phyloP scores from a whole-genome alignment of 2,329 filamentous ascomycete genomes.

The Thermothelomyces thermophilus region DNA sequence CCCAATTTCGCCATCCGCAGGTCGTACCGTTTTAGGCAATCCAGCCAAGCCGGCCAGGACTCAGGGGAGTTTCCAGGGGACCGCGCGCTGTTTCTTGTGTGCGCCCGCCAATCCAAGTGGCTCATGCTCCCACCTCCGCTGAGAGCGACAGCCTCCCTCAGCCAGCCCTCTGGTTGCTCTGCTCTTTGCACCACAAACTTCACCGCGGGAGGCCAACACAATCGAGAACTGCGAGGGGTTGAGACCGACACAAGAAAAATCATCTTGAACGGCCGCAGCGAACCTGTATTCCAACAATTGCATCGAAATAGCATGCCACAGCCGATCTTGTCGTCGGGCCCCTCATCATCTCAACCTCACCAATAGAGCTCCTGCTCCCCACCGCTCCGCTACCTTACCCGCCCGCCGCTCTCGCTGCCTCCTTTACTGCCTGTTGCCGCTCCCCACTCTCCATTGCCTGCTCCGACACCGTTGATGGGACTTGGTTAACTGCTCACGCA shows the following conservation, averaged over 20 bases:
- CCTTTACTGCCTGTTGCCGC: conserved; percentile 10
- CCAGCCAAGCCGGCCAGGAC: conserved; percentile 12
- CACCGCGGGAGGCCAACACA: conserved; percentile 8
- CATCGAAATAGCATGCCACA: conserved; percentile 22
- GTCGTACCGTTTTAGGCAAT: conserved; percentile 21
- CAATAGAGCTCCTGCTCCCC: conserved; percentile 18
- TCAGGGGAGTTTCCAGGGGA: conserved; percentile 4
- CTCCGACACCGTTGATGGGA: neutral
- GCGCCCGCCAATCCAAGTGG: conserved; percentile 8
- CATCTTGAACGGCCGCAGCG: conserved; percentile 3
- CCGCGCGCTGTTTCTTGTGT: conserved; percentile 6
- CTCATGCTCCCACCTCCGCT: conserved; percentile 10
- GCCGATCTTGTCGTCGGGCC: conserved; percentile 18
- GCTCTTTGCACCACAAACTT: conserved; percentile 7
- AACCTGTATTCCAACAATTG: conserved; percentile 16
- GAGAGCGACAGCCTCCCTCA: neutral
- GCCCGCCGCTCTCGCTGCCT: conserved; percentile 21
- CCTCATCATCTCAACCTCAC: conserved; percentile 20
- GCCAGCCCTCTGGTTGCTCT: neutral
- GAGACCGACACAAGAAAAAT: conserved; percentile 3
- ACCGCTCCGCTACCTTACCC: conserved; percentile 13
- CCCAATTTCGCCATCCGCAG: conserved; percentile 25
- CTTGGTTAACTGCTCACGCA: too few species aligned
- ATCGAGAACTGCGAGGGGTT: conserved; percentile 4
- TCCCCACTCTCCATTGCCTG: conserved; percentile 12